Percentiles rank a stretch among this genome's conserved stretches.
Conservation (phyloP, 2,329 filamentous ascomycete genomes). For the Penicillium sp. region DNA sequence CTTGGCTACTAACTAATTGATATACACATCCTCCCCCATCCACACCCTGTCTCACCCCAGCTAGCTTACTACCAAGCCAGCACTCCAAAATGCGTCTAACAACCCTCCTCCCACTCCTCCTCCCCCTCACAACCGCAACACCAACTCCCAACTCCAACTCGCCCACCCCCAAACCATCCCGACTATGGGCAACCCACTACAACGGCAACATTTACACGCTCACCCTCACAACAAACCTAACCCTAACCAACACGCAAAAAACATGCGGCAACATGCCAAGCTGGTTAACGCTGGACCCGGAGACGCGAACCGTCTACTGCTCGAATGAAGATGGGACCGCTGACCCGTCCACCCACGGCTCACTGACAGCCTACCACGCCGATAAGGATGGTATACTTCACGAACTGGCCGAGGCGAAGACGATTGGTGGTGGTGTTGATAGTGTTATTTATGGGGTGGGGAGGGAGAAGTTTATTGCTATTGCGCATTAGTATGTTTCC, state of each 20-base stretch:
- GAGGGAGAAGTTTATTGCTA: conserved; percentile 33
- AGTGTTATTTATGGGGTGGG: conserved; percentile 37
- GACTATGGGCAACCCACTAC: conserved; percentile 27
- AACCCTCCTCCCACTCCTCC: conserved; percentile 4
- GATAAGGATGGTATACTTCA: conserved; percentile 24
- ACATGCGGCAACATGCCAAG: conserved; percentile 42
- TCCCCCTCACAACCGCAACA: conserved; percentile 8
- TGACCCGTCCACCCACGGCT: conserved; percentile 30
- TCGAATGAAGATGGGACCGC: conserved; percentile 36
- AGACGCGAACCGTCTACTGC: conserved; percentile 37
- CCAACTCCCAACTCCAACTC: neutral
- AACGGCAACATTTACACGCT: conserved; percentile 30
- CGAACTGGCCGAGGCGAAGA: conserved; percentile 24
- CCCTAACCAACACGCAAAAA: conserved; percentile 27
- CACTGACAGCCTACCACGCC: conserved; percentile 31
- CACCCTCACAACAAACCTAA: conserved; percentile 22
- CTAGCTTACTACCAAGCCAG: neutral
- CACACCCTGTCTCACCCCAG: neutral
- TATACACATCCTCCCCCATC: neutral
- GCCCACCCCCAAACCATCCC: conserved; percentile 5
- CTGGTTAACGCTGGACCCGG: conserved; percentile 40
- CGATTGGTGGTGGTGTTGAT: conserved; percentile 37
- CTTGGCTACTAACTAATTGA: too few relatives aligned
- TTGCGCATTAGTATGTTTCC: conserved; percentile 44
- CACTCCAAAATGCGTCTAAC: conserved; percentile 15